These are phyloP conservation scores for Psophocarpus tetragonolobus DNA, from an alignment of 306 rosid genomes.

Conservation along the genomic window DNA sequence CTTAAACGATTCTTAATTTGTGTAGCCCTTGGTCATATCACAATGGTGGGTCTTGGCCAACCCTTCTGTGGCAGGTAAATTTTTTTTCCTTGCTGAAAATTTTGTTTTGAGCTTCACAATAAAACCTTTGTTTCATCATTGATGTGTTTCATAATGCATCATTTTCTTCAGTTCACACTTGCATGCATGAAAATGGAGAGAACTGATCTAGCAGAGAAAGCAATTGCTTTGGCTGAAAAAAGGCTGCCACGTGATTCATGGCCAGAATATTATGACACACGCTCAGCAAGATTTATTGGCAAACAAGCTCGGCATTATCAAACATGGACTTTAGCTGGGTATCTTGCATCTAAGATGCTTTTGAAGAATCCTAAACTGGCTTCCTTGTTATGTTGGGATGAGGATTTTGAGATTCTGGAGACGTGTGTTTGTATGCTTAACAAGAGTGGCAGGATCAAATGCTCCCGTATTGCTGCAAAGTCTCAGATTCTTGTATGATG, in stretches of 20 bases:
- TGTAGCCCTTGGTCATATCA: constrained; percentile 98
- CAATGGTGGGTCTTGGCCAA: constrained; percentile 99
- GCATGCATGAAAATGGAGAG: constrained; percentile 97
- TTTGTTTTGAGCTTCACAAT: background rate
- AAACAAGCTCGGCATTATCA: constrained; percentile 83
- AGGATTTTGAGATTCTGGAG: constrained; percentile 87
- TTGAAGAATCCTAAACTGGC: constrained; percentile 84
- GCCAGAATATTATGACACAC: constrained; percentile 98
- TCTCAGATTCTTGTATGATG: constrained; percentile 78
- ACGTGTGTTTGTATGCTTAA: constrained; percentile 78
- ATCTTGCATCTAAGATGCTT: constrained; percentile 89
- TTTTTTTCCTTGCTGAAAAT: background rate
- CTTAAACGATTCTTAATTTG: constrained; percentile 24
- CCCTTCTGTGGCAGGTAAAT: constrained; percentile 94
- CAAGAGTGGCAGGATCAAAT: constrained; percentile 81
- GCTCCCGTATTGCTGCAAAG: constrained; percentile 81
- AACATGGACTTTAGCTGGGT: constrained; percentile 96
- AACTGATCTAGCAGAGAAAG: constrained; percentile 71
- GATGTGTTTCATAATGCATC: background rate
- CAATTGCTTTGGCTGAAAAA: constrained; percentile 76
- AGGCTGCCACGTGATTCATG: constrained; percentile 69
- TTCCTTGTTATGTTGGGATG: constrained; percentile 74
- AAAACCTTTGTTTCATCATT: background rate
- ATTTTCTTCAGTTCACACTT: constrained; percentile 70
- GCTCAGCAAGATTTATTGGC: constrained; percentile 78